These are phyloP conservation scores for Adiantum capillusveneris DNA, from an alignment of 75 land plant genomes.

Conservation along the genomic window DNA sequence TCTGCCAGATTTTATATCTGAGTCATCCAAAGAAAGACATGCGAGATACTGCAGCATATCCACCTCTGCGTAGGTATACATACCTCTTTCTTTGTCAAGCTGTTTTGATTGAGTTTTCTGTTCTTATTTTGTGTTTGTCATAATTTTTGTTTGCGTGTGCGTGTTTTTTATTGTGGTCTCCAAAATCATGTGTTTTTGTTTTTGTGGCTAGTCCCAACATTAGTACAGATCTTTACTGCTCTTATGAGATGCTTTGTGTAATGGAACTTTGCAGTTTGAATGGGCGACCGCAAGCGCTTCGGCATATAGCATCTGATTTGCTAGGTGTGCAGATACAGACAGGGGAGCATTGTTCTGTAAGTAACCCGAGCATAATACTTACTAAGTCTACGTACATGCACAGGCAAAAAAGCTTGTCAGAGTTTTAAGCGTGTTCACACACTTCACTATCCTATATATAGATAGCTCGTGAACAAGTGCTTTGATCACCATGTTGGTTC, in stretches of 20 bases:
- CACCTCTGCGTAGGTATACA: conserved; percentile 66
- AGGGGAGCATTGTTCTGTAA: conserved; percentile 82
- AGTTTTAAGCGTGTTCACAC: too few relatives aligned
- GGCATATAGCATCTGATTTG: conserved; percentile 59
- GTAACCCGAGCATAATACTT: too few relatives aligned
- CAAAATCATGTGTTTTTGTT: background rate
- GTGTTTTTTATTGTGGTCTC: background rate
- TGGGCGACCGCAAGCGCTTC: conserved; percentile 55
- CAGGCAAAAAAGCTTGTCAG: too few relatives aligned
- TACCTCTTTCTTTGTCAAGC: too few relatives aligned
- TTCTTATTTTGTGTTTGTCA: too few relatives aligned
- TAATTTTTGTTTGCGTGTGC: too few relatives aligned
- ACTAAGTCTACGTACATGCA: too few relatives aligned
- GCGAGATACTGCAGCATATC: conserved; percentile 72
- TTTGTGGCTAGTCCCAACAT: too few relatives aligned
- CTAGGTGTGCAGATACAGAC: conserved; percentile 74
- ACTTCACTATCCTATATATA: too few relatives aligned
- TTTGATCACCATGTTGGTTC: too few relatives aligned
- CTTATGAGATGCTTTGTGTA: background rate
- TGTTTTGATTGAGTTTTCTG: too few relatives aligned
- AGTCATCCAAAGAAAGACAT: conserved; percentile 75
- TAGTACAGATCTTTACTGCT: background rate
- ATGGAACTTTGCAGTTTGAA: conserved; percentile 14
- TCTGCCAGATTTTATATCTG: conserved; percentile 58
- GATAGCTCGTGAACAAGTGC: too few relatives aligned